These are phyloP conservation scores for Mucor plumbeus DNA, from an alignment of 371 early-diverging fungal genomes.

Conservation along the genomic window DNA sequence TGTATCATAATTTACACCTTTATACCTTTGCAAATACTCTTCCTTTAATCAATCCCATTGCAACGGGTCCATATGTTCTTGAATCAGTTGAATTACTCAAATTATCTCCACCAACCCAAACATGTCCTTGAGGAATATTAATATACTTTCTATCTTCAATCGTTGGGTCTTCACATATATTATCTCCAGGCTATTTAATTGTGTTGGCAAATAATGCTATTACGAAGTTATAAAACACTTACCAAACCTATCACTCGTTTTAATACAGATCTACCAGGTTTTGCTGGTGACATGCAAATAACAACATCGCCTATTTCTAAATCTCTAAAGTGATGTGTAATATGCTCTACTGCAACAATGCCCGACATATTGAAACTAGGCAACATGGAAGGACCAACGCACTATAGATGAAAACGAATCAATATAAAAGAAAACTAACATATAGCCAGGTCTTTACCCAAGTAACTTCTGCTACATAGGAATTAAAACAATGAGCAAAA, in stretches of 20 bases:
- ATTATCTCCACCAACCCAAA: slow-evolving; percentile 86
- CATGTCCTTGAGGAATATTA: slow-evolving; percentile 68
- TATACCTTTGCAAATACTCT: slow-evolving; percentile 73
- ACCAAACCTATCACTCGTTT: slow-evolving; percentile 84
- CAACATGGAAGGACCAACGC: slow-evolving; percentile 87
- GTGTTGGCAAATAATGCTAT: not conserved
- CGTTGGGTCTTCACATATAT: slow-evolving; percentile 72
- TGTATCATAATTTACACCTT: too few relatives aligned
- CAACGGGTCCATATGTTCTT: slow-evolving; percentile 82
- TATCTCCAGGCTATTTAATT: slow-evolving; percentile 68
- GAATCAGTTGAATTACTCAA: slow-evolving; percentile 83
- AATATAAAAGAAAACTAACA: not conserved
- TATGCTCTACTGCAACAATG: slow-evolving; percentile 68
- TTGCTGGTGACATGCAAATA: slow-evolving; percentile 69
- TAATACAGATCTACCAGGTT: slow-evolving; percentile 68
- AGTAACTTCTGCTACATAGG: slow-evolving; percentile 71
- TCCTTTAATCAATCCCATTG: slow-evolving; percentile 79
- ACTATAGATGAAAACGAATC: slow-evolving; percentile 45
- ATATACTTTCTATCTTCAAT: slow-evolving; percentile 56
- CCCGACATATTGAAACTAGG: slow-evolving; percentile 78
- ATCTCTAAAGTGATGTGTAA: slow-evolving; percentile 59
- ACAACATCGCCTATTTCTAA: slow-evolving; percentile 77
- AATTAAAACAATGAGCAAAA: slow-evolving; percentile 65
- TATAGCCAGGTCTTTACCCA: slow-evolving; percentile 45
- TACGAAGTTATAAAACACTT: slow-evolving; percentile 8